These are phyloP conservation scores for Musa acuminata DNA, from an alignment of 176 grass and related monocot genomes.

Conservation along the genomic window DNA sequence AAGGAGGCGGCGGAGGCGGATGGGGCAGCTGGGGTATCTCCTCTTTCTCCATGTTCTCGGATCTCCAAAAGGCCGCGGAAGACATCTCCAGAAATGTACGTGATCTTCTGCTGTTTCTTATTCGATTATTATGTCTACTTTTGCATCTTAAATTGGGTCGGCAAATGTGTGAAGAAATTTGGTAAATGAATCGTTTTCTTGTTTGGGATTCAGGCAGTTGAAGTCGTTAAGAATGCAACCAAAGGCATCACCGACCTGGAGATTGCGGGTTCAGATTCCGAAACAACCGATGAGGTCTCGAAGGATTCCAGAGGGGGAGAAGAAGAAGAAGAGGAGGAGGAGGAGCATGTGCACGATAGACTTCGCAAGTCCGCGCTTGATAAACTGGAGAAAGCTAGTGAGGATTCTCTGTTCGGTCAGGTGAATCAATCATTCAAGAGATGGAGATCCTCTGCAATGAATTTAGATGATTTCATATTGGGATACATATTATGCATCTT, in stretches of 20 bases:
- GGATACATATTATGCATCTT: background rate
- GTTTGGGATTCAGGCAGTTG: slow-evolving; percentile 58
- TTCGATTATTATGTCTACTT: background rate
- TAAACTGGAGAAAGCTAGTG: slow-evolving; percentile 65
- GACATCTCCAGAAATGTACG: slow-evolving; percentile 79
- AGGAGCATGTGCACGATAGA: slow-evolving; percentile 18
- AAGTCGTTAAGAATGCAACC: slow-evolving; percentile 62
- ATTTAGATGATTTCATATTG: slow-evolving; percentile 23
- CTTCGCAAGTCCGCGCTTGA: slow-evolving; percentile 48
- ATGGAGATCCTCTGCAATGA: background rate
- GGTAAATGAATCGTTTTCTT: background rate
- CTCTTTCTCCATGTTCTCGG: slow-evolving; percentile 74
- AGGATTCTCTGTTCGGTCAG: slow-evolving; percentile 84
- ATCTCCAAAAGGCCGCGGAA: slow-evolving; percentile 42
- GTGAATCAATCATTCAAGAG: slow-evolving; percentile 23
- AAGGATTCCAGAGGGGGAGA: slow-evolving; percentile 12
- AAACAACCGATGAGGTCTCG: background rate
- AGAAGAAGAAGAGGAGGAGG: slow-evolving; percentile 3
- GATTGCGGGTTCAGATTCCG: slow-evolving; percentile 13
- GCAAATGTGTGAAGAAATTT: background rate
- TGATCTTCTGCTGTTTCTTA: background rate
- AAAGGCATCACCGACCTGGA: slow-evolving; percentile 48
- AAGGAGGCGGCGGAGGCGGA: slow-evolving; percentile 25
- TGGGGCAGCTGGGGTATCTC: slow-evolving; percentile 50
- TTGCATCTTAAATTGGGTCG: background rate